Evolutionary conservation across 345 rosid species (phyloP).

Genomic region (Lumnitzera racemosa): DNA sequence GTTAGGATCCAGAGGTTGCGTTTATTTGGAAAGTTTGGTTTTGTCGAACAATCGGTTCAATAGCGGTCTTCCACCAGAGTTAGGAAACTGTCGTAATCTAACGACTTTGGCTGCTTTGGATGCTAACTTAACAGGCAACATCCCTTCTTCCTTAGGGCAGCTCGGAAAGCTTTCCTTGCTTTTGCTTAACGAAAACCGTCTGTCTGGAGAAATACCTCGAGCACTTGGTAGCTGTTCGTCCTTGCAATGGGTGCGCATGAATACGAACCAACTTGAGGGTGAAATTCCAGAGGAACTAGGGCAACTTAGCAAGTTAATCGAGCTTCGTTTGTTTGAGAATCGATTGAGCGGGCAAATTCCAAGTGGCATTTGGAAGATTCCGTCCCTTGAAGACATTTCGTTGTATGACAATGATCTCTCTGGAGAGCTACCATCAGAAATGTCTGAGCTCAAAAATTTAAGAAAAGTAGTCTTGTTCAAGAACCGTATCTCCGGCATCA

Average conservation of each 20-base stretch:
- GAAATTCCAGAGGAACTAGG: slow-evolving; percentile 55
- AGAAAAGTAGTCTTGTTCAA: slow-evolving; percentile 41
- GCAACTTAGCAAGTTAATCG: slow-evolving; percentile 32
- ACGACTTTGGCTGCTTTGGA: slow-evolving; percentile 25
- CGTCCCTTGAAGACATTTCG: slow-evolving; percentile 33
- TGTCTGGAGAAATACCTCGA: slow-evolving; percentile 61
- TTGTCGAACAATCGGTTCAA: slow-evolving; percentile 52
- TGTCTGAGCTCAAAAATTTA: slow-evolving; percentile 47
- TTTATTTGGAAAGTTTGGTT: slow-evolving; percentile 37
- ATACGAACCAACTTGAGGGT: slow-evolving; percentile 59
- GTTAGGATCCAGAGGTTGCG: slow-evolving; percentile 34
- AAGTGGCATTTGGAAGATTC: slow-evolving; percentile 57
- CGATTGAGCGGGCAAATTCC: slow-evolving; percentile 65
- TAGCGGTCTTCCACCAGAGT: slow-evolving; percentile 48
- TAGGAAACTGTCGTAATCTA: slow-evolving; percentile 54
- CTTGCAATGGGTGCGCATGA: slow-evolving; percentile 28
- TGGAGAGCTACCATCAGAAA: slow-evolving; percentile 59
- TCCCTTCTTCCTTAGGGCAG: slow-evolving; percentile 64
- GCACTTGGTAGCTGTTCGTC: slow-evolving; percentile 68
- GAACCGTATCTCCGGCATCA: slow-evolving; percentile 50
- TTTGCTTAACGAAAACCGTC: slow-evolving; percentile 55
- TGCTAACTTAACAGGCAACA: slow-evolving; percentile 45
- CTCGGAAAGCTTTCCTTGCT: slow-evolving; percentile 32
- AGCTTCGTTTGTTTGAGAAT: slow-evolving; percentile 57
- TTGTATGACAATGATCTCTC: slow-evolving; percentile 62